phyloP scores from a whole-genome alignment of 2,329 filamentous ascomycete species.

The Colletotrichum nymphaeae region DNA sequence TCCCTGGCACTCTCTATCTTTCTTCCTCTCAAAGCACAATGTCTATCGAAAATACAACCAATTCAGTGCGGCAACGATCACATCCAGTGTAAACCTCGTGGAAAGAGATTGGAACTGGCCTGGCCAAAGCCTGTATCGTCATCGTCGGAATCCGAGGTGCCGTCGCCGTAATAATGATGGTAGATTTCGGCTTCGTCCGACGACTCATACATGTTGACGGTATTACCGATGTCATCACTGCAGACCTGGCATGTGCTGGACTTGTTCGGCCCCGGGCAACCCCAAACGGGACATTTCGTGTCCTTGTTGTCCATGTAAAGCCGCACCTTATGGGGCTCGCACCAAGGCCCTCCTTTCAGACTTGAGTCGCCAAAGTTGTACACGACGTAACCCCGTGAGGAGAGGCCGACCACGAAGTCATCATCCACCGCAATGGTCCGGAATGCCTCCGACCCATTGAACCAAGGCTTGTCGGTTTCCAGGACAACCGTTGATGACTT shows the following conservation, averaged over 20 bases:
- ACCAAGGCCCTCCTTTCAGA: not conserved
- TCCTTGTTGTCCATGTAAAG: not conserved
- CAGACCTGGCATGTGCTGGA: not conserved
- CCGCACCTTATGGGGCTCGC: not conserved
- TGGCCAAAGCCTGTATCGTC: no score
- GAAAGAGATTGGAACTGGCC: no score
- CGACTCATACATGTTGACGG: no score
- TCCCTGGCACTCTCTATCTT: no score
- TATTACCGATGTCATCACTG: not conserved
- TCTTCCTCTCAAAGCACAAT: no score
- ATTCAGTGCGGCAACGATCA: no score
- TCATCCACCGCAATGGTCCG: conserved; percentile 2
- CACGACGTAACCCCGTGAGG: not conserved
- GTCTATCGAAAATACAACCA: no score
- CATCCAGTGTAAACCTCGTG: no score
- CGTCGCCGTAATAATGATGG: no score
- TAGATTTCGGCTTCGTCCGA: no score
- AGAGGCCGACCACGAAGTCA: conserved; percentile 5
- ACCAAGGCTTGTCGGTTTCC: not conserved
- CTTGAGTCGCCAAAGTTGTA: not conserved
- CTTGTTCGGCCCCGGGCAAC: not conserved
- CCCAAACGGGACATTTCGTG: not conserved
- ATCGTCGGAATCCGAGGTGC: no score
- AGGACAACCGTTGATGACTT: not conserved
- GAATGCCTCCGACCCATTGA: not conserved